Evolutionary conservation across 2,329 filamentous ascomycete species (phyloP).

Genomic region (Neodidymelliopsis sp.): DNA sequence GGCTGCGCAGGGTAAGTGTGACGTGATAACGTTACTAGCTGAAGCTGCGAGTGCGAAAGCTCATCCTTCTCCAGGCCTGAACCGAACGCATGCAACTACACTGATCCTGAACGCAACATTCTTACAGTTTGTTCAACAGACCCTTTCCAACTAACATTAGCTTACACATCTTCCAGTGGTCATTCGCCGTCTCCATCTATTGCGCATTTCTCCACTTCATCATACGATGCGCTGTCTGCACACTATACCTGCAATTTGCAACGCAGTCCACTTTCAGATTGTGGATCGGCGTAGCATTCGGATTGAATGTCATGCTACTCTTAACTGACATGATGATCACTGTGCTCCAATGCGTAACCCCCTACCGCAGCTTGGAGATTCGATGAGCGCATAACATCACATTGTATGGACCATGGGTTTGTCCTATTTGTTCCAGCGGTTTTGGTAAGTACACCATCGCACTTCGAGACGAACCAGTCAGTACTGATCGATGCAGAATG

Average conservation of each 20-base stretch:
- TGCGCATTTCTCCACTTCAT: slow-evolving; percentile 9
- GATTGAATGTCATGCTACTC: slow-evolving; percentile 2
- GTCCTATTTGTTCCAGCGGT: background rate
- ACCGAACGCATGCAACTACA: slow-evolving; percentile 2
- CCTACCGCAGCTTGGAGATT: slow-evolving; percentile 6
- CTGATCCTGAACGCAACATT: background rate
- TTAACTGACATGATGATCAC: slow-evolving; percentile 6
- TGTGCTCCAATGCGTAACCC: slow-evolving; percentile 12
- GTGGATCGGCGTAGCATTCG: slow-evolving; percentile 7
- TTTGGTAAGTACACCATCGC: background rate
- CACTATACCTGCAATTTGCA: slow-evolving; percentile 9
- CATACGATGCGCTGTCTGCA: slow-evolving; percentile 8
- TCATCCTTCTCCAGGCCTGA: background rate
- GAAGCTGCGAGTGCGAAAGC: no score
- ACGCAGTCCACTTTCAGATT: slow-evolving; percentile 1
- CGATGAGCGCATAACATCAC: background rate
- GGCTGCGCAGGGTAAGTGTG: slow-evolving; percentile 2
- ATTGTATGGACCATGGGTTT: slow-evolving; percentile 6
- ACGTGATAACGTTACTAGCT: no score
- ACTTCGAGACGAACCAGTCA: no score
- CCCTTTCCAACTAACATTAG: background rate
- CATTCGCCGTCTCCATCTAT: slow-evolving; percentile 7
- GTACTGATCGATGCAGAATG: background rate
- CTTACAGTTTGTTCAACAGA: background rate
- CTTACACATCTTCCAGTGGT: slow-evolving; percentile 4